Conservation (phyloP, 345 rosid genomes). For the Corymbia maculata region DNA sequence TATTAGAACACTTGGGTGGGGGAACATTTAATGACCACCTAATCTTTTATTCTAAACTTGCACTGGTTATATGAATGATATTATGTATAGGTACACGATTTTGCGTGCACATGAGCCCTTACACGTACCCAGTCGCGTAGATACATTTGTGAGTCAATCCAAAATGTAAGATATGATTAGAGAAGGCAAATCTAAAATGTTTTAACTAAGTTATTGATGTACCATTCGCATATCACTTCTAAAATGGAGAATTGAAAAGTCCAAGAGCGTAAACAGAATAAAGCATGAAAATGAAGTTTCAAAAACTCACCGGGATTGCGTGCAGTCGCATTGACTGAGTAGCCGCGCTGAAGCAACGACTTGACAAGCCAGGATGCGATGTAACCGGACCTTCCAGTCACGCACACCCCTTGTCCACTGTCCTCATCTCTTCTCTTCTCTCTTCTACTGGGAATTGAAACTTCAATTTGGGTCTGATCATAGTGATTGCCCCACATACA, state of each 20-base stretch:
- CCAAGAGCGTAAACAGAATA: neutral
- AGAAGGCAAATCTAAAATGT: neutral
- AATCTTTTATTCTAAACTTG: neutral
- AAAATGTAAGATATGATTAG: neutral
- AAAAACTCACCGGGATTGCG: conserved; percentile 12
- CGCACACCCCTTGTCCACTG: neutral
- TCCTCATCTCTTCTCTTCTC: neutral
- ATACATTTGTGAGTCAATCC: neutral
- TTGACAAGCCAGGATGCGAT: conserved; percentile 35
- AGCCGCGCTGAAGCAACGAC: conserved; percentile 29
- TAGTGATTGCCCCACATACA: neutral
- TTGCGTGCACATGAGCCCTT: neutral
- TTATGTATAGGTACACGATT: neutral
- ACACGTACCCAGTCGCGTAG: neutral
- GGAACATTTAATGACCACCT: neutral
- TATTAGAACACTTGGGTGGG: neutral
- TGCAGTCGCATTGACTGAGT: conserved; percentile 30
- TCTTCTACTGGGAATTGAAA: neutral
- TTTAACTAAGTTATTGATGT: neutral
- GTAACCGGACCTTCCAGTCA: conserved; percentile 31
- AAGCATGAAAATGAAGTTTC: neutral
- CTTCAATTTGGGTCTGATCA: neutral
- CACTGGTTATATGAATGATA: too few relatives aligned
- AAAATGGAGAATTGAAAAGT: neutral
- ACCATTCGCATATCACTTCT: neutral